Percentiles rank a stretch among this genome's conserved stretches.
Conservation (phyloP, 257 asterid genomes). For the Capsicum rhomboideum region DNA sequence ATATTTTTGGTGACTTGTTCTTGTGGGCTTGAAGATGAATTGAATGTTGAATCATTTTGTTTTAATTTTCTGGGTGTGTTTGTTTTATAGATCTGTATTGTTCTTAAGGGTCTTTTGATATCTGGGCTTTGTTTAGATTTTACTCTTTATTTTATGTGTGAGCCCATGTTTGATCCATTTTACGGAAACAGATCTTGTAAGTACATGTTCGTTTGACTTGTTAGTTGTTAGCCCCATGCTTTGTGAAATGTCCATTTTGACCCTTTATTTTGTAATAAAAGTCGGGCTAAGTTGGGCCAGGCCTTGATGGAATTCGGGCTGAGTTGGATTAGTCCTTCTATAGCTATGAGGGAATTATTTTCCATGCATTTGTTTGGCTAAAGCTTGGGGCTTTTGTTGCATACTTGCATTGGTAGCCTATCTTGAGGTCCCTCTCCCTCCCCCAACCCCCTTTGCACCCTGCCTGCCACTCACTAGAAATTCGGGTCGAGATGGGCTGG, state of each 20-base stretch:
- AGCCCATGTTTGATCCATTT: slow-evolving; percentile 13
- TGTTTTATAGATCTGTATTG: neutral
- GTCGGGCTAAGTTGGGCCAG: neutral
- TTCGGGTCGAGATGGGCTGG: neutral
- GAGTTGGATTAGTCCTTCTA: neutral
- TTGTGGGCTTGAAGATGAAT: neutral
- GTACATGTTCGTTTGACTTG: neutral
- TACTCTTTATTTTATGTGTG: neutral
- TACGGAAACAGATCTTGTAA: neutral
- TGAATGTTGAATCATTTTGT: neutral
- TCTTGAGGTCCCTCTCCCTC: neutral
- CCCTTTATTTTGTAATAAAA: neutral
- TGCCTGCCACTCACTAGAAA: neutral
- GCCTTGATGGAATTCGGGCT: neutral
- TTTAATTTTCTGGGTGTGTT: neutral
- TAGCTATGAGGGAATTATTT: neutral
- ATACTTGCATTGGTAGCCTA: neutral
- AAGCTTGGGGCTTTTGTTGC: neutral
- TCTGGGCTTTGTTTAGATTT: neutral
- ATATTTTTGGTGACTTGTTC: neutral
- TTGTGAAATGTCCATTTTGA: neutral
- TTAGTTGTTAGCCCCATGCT: neutral
- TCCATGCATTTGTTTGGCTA: neutral
- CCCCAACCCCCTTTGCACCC: too few species aligned
- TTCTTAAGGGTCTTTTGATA: neutral